Percentiles rank a stretch among this genome's conserved stretches.
phyloP scores from a whole-genome alignment of 495 filamentous ascomycete genomes.

The Hypomontagnella monticulosa region DNA sequence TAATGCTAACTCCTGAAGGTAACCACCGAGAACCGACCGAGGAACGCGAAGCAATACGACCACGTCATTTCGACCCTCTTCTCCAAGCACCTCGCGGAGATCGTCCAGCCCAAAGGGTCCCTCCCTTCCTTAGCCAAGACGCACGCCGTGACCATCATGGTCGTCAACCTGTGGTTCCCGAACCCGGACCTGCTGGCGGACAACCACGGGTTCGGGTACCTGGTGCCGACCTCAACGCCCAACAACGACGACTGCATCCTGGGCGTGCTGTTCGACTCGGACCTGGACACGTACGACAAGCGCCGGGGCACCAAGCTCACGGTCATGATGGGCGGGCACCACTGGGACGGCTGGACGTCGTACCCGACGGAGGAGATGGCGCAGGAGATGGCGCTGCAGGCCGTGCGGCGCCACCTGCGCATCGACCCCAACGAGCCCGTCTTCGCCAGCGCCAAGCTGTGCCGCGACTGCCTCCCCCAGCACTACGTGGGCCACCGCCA shows the following conservation, averaged over 20 bases:
- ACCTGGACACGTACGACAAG: conserved; percentile 55
- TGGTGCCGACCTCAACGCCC: conserved; percentile 77
- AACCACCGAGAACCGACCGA: conserved; percentile 32
- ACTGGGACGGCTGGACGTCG: conserved; percentile 71
- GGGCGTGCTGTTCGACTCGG: conserved; percentile 90
- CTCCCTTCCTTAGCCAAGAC: conserved; percentile 64
- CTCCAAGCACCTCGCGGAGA: conserved; percentile 55
- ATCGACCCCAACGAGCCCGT: conserved; percentile 61
- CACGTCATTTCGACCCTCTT: conserved; percentile 78
- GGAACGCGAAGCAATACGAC: conserved; percentile 54
- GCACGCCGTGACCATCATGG: conserved; percentile 82
- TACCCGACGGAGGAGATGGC: conserved; percentile 71
- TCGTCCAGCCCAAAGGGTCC: conserved; percentile 51
- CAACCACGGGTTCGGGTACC: conserved; percentile 83
- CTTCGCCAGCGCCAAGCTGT: conserved; percentile 67
- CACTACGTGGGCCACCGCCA: conserved; percentile 79
- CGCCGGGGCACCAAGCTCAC: conserved; percentile 82
- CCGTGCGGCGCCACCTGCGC: conserved; percentile 77
- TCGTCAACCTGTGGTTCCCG: conserved; percentile 87
- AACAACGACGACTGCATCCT: conserved; percentile 86
- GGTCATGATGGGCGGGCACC: conserved; percentile 95
- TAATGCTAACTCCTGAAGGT: conserved; percentile 40
- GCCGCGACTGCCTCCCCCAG: conserved; percentile 87
- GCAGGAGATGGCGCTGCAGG: conserved; percentile 69
- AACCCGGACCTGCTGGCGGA: conserved; percentile 69